These are phyloP conservation scores for Quambalaria eucalypti DNA, from an alignment of 1,284 basidiomycete species.

Conservation along the genomic window DNA sequence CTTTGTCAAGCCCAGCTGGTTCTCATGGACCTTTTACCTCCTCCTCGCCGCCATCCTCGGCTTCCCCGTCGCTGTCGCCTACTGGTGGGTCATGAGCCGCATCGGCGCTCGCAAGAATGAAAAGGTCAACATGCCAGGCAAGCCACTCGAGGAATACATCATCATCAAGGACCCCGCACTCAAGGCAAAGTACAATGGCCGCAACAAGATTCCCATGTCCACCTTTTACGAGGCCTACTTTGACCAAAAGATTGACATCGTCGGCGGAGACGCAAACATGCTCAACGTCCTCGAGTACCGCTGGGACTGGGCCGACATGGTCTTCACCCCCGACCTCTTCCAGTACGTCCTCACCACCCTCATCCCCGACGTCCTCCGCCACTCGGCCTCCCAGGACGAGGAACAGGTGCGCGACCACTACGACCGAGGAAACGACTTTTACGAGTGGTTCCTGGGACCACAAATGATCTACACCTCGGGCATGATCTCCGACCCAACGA, in stretches of 20 bases:
- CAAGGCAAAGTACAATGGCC: slow-evolving; percentile 62
- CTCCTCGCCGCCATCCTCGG: slow-evolving; percentile 63
- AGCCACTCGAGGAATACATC: slow-evolving; percentile 71
- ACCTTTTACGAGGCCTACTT: slow-evolving; percentile 96
- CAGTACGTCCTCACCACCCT: slow-evolving; percentile 83
- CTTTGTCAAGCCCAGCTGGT: slow-evolving; percentile 42
- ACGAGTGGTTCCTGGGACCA: slow-evolving; percentile 77
- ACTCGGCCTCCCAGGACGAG: slow-evolving; percentile 82
- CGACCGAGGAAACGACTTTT: slow-evolving; percentile 60
- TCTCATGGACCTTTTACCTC: slow-evolving; percentile 41
- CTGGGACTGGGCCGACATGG: slow-evolving; percentile 90
- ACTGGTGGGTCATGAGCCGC: slow-evolving; percentile 81
- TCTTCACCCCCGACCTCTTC: slow-evolving; percentile 73
- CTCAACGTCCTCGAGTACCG: slow-evolving; percentile 86
- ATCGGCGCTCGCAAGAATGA: slow-evolving; percentile 76
- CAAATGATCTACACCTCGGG: slow-evolving; percentile 98
- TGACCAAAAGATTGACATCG: slow-evolving; percentile 90
- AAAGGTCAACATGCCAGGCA: slow-evolving; percentile 72
- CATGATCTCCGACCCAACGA: slow-evolving; percentile 66
- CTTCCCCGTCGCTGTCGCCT: slow-evolving; percentile 68
- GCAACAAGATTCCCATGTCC: slow-evolving; percentile 94
- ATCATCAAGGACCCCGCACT: slow-evolving; percentile 76
- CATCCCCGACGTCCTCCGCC: slow-evolving; percentile 83
- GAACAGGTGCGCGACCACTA: slow-evolving; percentile 95
- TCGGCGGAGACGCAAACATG: slow-evolving; percentile 63